Conservation (phyloP, 164 flowering plant species). For the Nelumbo lutea region DNA sequence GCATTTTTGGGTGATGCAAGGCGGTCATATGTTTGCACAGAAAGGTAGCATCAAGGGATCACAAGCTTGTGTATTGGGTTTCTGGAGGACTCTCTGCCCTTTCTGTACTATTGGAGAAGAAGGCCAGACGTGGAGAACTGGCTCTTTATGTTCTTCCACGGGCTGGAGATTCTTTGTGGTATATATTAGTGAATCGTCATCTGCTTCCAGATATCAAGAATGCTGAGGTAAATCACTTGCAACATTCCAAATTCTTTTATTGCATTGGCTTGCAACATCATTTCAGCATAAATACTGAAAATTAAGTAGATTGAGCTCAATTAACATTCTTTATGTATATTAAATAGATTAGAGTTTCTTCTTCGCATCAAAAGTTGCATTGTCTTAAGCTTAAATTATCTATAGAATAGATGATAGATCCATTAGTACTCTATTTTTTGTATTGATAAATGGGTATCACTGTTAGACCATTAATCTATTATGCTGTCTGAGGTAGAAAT, state of each 20-base stretch:
- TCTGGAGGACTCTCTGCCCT: constrained; percentile 86
- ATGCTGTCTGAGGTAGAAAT: background rate
- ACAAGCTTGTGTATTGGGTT: constrained; percentile 89
- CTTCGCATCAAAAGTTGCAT: too few species aligned
- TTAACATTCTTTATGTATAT: background rate
- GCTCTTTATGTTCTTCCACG: constrained; percentile 95
- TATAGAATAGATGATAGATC: too few species aligned
- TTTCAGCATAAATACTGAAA: background rate
- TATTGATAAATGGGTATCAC: background rate
- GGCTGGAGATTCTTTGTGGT: constrained; percentile 92
- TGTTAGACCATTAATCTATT: background rate
- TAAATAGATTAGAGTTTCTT: background rate
- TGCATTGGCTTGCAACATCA: background rate
- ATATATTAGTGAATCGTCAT: constrained; percentile 80
- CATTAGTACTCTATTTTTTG: background rate
- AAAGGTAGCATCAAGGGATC: constrained; percentile 78
- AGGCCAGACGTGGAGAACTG: constrained; percentile 78
- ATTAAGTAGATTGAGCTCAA: background rate
- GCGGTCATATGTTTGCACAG: constrained; percentile 89
- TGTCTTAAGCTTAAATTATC: too few species aligned
- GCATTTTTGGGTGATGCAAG: constrained; percentile 32
- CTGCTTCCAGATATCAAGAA: constrained; percentile 77
- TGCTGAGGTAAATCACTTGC: constrained; percentile 65
- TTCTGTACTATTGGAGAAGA: constrained; percentile 89
- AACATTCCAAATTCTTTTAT: background rate